A percentile compares a stretch with the other conserved stretches of the same genome.
phyloP scores from a whole-genome alignment of 495 filamentous ascomycete genomes.

The Trichoderma orchidacearum region DNA sequence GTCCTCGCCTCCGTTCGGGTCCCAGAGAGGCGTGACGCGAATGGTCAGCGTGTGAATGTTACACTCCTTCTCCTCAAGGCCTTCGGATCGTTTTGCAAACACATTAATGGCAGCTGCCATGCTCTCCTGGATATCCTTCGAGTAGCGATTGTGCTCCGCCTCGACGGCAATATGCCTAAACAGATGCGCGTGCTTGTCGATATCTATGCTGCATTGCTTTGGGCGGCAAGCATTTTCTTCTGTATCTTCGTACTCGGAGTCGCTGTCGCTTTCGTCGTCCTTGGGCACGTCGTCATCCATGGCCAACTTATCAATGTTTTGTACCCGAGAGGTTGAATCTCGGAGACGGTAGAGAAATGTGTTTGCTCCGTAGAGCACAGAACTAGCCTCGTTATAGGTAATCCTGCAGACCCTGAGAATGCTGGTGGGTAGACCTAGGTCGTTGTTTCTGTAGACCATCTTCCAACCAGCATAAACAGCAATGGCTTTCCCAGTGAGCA shows the following conservation, averaged over 20 bases:
- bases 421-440: constrained; percentile 10
- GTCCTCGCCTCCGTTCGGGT: not conserved
- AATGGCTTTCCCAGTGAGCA: constrained; percentile 18
- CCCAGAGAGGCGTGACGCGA: not conserved
- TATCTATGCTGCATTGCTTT: constrained; percentile 10
- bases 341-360: constrained; percentile 23
- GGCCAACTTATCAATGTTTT: not conserved
- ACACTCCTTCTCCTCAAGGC: not conserved
- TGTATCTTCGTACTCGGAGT: not conserved
- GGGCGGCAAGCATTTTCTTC: not conserved
- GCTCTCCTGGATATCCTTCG: not conserved
- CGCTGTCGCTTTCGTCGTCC: not conserved
- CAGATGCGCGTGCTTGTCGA: constrained; percentile 20
- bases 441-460: constrained; percentile 7
- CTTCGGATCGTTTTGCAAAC: not conserved
- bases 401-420: constrained; percentile 19
- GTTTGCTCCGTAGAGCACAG: constrained; percentile 26
- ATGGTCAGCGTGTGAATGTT: constrained; percentile 2
- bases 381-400: constrained; percentile 13
- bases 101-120: not conserved
- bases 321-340: constrained; percentile 7
- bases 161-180: constrained; percentile 22
- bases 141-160: constrained; percentile 16
- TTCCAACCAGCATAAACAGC: constrained; percentile 21
- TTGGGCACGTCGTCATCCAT: not conserved